Conservation (phyloP, 495 filamentous ascomycete species). For the Xylaria intraflava region DNA sequence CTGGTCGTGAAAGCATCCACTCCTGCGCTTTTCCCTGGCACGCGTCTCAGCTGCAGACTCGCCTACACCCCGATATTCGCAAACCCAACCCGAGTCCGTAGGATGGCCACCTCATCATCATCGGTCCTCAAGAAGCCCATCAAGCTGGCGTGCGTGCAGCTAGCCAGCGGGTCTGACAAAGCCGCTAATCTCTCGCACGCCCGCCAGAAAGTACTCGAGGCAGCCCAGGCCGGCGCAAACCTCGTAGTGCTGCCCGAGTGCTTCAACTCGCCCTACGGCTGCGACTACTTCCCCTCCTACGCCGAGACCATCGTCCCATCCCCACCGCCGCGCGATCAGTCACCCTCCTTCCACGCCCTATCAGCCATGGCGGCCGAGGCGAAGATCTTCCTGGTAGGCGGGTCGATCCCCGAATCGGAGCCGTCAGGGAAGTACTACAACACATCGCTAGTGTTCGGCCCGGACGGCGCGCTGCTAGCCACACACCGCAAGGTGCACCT, state of each 20-base stretch:
- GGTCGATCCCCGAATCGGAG: conserved; percentile 82
- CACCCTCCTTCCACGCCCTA: conserved; percentile 80
- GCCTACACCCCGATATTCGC: conserved; percentile 1
- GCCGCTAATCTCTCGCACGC: conserved; percentile 74
- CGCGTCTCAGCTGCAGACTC: not conserved
- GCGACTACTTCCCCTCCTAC: conserved; percentile 82
- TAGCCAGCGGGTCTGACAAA: conserved; percentile 78
- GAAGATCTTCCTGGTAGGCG: conserved; percentile 74
- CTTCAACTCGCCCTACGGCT: conserved; percentile 97
- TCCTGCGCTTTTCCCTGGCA: not conserved
- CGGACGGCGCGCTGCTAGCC: conserved; percentile 67
- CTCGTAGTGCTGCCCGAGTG: conserved; percentile 75
- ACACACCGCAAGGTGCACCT: conserved; percentile 91
- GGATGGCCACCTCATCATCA: conserved; percentile 46
- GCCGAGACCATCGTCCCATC: conserved; percentile 80
- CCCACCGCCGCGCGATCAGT: conserved; percentile 61
- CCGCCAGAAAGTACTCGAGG: conserved; percentile 74
- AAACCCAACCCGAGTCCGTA: conserved; percentile 19
- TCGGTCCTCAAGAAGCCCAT: conserved; percentile 62
- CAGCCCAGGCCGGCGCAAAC: conserved; percentile 64
- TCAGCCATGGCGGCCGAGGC: conserved; percentile 69
- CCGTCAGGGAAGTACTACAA: conserved; percentile 73
- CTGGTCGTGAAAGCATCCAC: conserved; percentile 2
- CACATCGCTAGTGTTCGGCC: conserved; percentile 77
- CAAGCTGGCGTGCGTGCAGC: conserved; percentile 77